These are phyloP conservation scores for Pistacia integerrima DNA, from an alignment of 345 rosid species.

Conservation along the genomic window DNA sequence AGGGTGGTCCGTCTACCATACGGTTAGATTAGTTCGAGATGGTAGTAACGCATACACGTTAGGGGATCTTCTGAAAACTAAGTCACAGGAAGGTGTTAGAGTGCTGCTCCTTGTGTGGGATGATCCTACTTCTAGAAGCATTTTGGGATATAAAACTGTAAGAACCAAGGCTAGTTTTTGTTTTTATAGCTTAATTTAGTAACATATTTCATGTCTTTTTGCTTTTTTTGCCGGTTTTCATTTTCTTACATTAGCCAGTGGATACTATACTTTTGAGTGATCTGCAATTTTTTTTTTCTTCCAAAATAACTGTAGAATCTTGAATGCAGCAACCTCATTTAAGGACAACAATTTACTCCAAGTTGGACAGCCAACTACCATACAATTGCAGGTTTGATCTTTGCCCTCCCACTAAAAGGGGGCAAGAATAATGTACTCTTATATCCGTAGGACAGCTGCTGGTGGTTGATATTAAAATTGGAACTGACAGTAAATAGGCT, in stretches of 20 bases:
- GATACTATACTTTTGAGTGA: no score
- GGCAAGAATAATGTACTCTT: slow-evolving; percentile 2
- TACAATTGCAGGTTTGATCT: slow-evolving; percentile 23
- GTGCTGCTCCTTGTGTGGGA: slow-evolving; percentile 95
- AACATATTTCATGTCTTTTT: background rate
- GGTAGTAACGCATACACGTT: slow-evolving; percentile 41
- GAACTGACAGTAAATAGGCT: background rate
- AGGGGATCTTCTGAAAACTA: slow-evolving; percentile 81
- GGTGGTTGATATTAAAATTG: background rate
- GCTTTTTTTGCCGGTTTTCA: slow-evolving; percentile 8
- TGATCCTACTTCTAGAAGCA: slow-evolving; percentile 87
- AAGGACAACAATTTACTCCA: slow-evolving; percentile 6
- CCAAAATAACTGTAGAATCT: slow-evolving; percentile 1
- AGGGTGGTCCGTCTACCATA: slow-evolving; percentile 89
- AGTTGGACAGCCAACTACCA: slow-evolving; percentile 14
- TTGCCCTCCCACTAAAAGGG: slow-evolving; percentile 7
- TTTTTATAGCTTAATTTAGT: slow-evolving; percentile 11
- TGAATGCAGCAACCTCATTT: slow-evolving; percentile 21
- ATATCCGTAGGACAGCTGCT: slow-evolving; percentile 4
- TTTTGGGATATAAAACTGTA: slow-evolving; percentile 69
- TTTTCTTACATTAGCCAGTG: background rate
- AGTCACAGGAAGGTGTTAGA: slow-evolving; percentile 95
- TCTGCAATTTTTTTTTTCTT: background rate
- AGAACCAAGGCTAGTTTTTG: slow-evolving; percentile 23
- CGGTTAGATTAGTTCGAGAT: slow-evolving; percentile 62